These are phyloP conservation scores for Pseudogymnoascus sp. DNA, from an alignment of 2,329 filamentous ascomycete species.

Conservation along the genomic window DNA sequence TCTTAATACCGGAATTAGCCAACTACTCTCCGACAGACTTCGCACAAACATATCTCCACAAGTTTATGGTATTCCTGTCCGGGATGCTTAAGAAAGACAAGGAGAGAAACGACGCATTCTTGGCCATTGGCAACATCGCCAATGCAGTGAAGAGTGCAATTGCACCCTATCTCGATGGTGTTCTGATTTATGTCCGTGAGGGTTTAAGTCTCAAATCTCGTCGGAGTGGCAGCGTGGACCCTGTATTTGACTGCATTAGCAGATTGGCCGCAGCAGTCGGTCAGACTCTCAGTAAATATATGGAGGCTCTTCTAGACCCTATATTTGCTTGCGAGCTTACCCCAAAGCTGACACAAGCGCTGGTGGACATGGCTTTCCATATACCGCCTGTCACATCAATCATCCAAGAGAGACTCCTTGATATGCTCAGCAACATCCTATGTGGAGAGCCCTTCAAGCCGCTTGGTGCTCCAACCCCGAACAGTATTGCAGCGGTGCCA, in stretches of 20 bases:
- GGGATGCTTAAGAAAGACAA: conserved; percentile 91
- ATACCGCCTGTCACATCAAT: conserved; percentile 88
- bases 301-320: conserved; percentile 88
- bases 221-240: conserved; percentile 46
- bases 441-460: conserved; percentile 89
- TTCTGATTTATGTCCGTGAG: conserved; percentile 87
- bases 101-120: conserved; percentile 86
- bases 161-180: conserved; percentile 87
- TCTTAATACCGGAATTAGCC: conserved; percentile 85
- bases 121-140: conserved; percentile 92
- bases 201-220: conserved; percentile 73
- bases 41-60: conserved; percentile 76
- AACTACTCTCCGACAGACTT: conserved; percentile 91
- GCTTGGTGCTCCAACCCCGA: conserved; percentile 77
- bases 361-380: conserved; percentile 98
- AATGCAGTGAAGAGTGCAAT: conserved; percentile 95
- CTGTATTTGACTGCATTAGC: conserved; percentile 96
- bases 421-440: conserved; percentile 90
- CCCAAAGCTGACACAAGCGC: conserved; percentile 84
- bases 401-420: conserved; percentile 87
- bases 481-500: conserved; percentile 72
- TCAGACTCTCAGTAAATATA: conserved; percentile 95
- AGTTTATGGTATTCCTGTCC: conserved; percentile 95
- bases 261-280: conserved; percentile 91
- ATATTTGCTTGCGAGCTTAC: conserved; percentile 96